Evolutionary conservation across 1,284 basidiomycete species (phyloP).

Genomic region (Cutaneotrichosporon cavernicola): DNA sequence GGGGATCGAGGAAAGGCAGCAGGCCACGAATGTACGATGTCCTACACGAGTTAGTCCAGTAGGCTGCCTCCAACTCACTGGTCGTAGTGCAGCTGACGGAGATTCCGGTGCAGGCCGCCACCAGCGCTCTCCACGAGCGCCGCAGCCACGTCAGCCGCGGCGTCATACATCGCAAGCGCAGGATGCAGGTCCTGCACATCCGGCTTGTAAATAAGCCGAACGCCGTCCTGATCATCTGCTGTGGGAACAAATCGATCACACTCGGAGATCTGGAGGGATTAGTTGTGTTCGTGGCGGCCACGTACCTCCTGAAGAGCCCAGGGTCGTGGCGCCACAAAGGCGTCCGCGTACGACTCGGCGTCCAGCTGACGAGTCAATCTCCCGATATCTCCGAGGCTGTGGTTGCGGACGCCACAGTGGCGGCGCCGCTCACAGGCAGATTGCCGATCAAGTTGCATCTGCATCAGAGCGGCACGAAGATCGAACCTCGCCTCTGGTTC

Average conservation of each 20-base stretch:
- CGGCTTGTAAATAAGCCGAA: conserved; percentile 56
- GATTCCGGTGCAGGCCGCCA: conserved; percentile 10
- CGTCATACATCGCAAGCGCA: conserved; percentile 25
- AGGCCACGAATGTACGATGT: conserved; percentile 38
- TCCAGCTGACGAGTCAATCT: conserved; percentile 29
- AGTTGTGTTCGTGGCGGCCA: background rate
- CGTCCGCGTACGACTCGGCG: conserved; percentile 57
- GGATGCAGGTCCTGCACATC: conserved; percentile 30
- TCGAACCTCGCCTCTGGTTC: conserved; percentile 57
- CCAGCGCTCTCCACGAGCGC: conserved; percentile 14
- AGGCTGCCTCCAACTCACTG: conserved; percentile 24
- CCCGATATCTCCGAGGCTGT: background rate
- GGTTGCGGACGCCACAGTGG: background rate
- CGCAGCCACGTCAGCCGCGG: conserved; percentile 27
- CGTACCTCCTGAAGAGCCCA: conserved; percentile 56
- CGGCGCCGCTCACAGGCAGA: background rate
- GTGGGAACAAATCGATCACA: conserved; percentile 50
- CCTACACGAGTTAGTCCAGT: conserved; percentile 17
- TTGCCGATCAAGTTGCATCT: conserved; percentile 59
- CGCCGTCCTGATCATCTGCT: conserved; percentile 64
- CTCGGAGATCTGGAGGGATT: conserved; percentile 46
- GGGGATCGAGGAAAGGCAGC: conserved; percentile 55
- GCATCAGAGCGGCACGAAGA: conserved; percentile 61
- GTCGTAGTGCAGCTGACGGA: conserved; percentile 17
- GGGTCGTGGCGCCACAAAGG: conserved; percentile 55